Evolutionary conservation across 2,329 filamentous ascomycete genomes (phyloP), one percentile per base, ranked within the genome.

Genomic region (Colletotrichum truncatum): DNA sequence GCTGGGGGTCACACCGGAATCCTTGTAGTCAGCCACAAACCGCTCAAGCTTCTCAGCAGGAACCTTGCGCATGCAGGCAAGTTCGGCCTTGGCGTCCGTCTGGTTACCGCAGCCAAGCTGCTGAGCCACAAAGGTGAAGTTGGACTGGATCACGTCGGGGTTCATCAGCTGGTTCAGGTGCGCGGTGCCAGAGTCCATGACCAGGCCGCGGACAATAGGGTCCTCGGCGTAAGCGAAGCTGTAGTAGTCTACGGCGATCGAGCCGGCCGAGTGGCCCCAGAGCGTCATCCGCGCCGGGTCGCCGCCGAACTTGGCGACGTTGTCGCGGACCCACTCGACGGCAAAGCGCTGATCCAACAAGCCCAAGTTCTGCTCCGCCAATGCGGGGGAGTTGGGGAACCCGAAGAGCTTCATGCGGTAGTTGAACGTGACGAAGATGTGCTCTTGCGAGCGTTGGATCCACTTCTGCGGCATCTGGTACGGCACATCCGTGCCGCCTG

Each of bases 321-420:
- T 85, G 43, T 80, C 75, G 3, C 76, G 76, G 0, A 84, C 73
- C 85, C 85, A 87, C 71, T 86, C 81, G 0, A 87, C 70, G 0
- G 82, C 84, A 12, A 80, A 68, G 2, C 85, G 79, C 69, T 88
- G 85, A 69, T 89, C 86, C 5, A 81, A 76, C 6, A 88, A 72
- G 1, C 84, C 86, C 2, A 84, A 70, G 63, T 88, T 88, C 46
- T 78, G 73, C 32, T 66, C 53, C 23, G 56, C 51, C 1, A 75
- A 64, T 1, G 70, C 74, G 8, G 67, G 71, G 4, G 74, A 73
- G 58, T 72, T 74, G 53, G 74, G 73, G 53, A 72, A 74, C 16
- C 75, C 74, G 39, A 75, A 73, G 67, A 76, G 72, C 64, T 72
- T 70, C 41, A 72, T 53, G 25, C 74, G 71, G 66, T 76, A 74